Evolutionary conservation across 2,329 filamentous ascomycete species (phyloP).

Genomic region (Paraphaeosphaeria sporulosa): DNA sequence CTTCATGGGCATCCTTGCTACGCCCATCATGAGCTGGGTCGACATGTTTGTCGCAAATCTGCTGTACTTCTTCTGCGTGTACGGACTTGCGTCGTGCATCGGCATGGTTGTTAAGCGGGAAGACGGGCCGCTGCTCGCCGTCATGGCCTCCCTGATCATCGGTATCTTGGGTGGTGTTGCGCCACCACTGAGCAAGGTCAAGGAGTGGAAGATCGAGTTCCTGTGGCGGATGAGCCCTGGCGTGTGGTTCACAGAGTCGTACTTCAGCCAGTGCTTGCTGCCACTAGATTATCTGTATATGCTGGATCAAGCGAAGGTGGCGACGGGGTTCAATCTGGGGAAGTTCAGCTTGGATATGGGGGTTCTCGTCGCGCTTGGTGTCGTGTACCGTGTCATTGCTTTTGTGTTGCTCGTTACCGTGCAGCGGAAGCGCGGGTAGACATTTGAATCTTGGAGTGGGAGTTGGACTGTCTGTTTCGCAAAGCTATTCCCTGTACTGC

Average conservation of each 20-base stretch:
- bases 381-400: slow-evolving; percentile 14
- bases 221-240: slow-evolving; percentile 63
- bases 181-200: slow-evolving; percentile 59
- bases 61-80: slow-evolving; percentile 66
- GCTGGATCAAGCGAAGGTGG: slow-evolving; percentile 43
- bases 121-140: slow-evolving; percentile 64
- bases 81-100: slow-evolving; percentile 61
- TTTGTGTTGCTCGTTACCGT: slow-evolving; percentile 14
- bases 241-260: slow-evolving; percentile 65
- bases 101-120: slow-evolving; percentile 64
- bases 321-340: slow-evolving; percentile 57
- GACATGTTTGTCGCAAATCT: slow-evolving; percentile 61
- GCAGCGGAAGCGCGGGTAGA: slow-evolving; percentile 14
- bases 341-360: slow-evolving; percentile 56
- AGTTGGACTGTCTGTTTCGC: not conserved
- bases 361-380: slow-evolving; percentile 13
- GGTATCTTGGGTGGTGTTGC: slow-evolving; percentile 63
- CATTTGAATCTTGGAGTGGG: not conserved
- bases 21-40: slow-evolving; percentile 60
- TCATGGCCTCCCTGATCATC: slow-evolving; percentile 62
- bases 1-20: slow-evolving; percentile 57
- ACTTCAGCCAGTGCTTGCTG: slow-evolving; percentile 61
- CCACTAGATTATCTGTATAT: slow-evolving; percentile 60
- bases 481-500: not conserved
- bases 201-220: slow-evolving; percentile 63